Percentiles rank a stretch among this genome's conserved stretches.
Evolutionary conservation across 2,329 filamentous ascomycete species (phyloP).

Genomic region (Apiospora hydei): DNA sequence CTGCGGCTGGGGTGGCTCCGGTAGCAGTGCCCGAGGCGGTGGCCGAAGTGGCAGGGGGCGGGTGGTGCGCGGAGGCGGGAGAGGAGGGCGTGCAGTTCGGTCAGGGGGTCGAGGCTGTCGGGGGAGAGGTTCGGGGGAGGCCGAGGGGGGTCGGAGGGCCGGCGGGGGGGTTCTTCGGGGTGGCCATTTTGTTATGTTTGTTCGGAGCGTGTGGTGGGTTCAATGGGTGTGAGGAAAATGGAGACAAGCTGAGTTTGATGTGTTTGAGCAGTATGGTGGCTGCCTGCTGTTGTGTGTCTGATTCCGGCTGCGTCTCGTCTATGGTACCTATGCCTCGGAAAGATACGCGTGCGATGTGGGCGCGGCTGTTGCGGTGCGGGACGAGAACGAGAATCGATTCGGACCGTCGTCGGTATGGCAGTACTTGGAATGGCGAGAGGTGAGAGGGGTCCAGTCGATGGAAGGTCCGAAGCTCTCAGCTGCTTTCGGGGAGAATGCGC

Average conservation of each 20-base stretch:
- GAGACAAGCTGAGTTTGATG: neutral
- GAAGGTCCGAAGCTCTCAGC: neutral
- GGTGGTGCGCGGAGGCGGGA: constrained; percentile 68
- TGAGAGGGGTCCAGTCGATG: neutral
- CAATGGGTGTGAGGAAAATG: neutral
- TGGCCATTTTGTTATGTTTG: constrained; percentile 1
- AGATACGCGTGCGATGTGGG: neutral
- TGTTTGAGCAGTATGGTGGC: neutral
- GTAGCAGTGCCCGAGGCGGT: constrained; percentile 44
- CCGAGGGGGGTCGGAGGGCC: constrained; percentile 15
- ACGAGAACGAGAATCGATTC: neutral
- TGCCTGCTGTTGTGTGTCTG: neutral
- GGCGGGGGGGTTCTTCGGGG: constrained; percentile 8
- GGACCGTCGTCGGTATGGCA: constrained; percentile 1
- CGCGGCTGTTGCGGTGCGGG: neutral
- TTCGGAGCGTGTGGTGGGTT: neutral
- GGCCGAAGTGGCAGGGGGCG: constrained; percentile 44
- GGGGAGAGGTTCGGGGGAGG: constrained; percentile 71
- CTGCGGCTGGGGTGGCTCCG: constrained; percentile 35
- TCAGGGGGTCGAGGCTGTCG: constrained; percentile 84
- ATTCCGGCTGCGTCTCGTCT: neutral
- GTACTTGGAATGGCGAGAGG: neutral
- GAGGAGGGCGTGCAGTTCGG: constrained; percentile 80
- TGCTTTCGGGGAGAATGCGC: too few species aligned
- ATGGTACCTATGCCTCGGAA: neutral